phyloP scores from a whole-genome alignment of 306 rosid species.

The Acacia acuminata region DNA sequence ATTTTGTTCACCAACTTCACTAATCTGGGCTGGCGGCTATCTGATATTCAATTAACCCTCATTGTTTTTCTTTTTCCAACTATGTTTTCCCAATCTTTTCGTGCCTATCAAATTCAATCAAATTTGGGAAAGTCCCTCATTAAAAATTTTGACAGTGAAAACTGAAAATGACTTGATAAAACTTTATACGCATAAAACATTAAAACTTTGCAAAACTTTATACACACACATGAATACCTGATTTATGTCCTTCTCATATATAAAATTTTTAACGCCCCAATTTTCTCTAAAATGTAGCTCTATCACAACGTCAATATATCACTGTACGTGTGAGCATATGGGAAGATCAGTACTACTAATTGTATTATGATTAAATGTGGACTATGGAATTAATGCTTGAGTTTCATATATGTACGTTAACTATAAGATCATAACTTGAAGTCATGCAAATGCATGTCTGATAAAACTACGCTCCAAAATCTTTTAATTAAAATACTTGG shows the following conservation, averaged over 20 bases:
- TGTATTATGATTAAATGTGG: background rate
- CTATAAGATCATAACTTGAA: background rate
- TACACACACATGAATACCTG: too few species aligned
- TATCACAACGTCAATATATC: background rate
- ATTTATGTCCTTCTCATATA: too few species aligned
- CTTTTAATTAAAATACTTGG: background rate
- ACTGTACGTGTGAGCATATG: background rate
- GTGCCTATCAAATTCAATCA: background rate
- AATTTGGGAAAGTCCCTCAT: too few species aligned
- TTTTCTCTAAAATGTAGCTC: background rate
- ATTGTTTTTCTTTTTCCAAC: background rate
- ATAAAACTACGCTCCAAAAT: background rate
- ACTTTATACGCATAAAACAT: too few species aligned
- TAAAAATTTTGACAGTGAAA: too few species aligned
- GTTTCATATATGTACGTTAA: background rate
- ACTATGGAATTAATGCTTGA: background rate
- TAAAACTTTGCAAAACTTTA: too few species aligned
- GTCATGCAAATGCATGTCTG: background rate
- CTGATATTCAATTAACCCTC: background rate
- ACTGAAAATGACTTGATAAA: too few species aligned
- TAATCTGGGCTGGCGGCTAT: background rate
- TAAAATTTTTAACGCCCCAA: too few species aligned
- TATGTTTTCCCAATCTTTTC: too few species aligned
- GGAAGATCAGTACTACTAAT: background rate
- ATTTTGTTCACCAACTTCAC: background rate